Evolutionary conservation across 768 basidiomycete genomes (phyloP).

Genomic region (Naganishia antarctica): DNA sequence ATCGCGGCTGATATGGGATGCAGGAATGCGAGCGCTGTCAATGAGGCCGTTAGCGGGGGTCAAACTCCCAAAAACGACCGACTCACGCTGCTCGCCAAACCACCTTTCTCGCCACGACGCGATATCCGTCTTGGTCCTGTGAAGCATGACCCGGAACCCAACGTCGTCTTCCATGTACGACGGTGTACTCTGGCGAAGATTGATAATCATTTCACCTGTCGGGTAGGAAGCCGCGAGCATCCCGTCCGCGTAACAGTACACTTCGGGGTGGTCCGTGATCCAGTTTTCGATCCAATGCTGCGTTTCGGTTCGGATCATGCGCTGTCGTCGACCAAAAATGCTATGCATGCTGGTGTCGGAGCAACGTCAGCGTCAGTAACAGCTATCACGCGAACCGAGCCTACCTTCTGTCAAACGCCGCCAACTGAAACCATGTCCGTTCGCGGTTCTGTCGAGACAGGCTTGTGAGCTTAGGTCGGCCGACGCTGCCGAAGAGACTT

Average conservation of each 20-base stretch:
- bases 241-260: constrained; percentile 28
- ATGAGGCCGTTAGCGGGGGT: neutral
- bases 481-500: neutral
- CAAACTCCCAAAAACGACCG: neutral
- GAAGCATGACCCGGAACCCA: constrained; percentile 10
- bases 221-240: constrained; percentile 31
- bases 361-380: neutral
- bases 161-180: constrained; percentile 20
- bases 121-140: constrained; percentile 14
- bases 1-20: constrained; percentile 28
- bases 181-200: constrained; percentile 16
- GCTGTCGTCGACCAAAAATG: constrained; percentile 19
- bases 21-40: constrained; percentile 15
- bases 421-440: constrained; percentile 29
- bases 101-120: constrained; percentile 22
- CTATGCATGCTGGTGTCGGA: constrained; percentile 3
- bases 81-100: constrained; percentile 24
- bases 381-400: neutral
- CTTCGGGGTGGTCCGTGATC: constrained; percentile 25
- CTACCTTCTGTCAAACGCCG: constrained; percentile 29
- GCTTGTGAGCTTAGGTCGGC: neutral
- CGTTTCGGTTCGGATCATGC: constrained; percentile 29
- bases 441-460: constrained; percentile 24
- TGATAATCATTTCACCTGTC: constrained; percentile 13
- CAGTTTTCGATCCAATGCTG: constrained; percentile 14